Conservation (phyloP, 2,329 filamentous ascomycete genomes). For the Penicillium fuscoglaucum region DNA sequence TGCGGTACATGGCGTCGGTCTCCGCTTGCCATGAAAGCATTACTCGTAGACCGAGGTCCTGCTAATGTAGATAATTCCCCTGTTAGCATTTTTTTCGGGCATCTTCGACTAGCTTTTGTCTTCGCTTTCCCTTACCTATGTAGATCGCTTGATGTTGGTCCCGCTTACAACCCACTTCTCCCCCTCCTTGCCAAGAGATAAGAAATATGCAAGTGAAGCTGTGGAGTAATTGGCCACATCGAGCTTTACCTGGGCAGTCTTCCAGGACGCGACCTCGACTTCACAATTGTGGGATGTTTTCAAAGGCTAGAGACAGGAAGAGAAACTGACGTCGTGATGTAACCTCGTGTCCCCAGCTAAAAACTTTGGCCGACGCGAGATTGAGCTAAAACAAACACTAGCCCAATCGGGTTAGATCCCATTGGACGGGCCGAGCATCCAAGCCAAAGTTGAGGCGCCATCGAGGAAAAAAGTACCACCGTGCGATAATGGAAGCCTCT, state of each 20-base stretch:
- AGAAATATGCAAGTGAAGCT: not conserved
- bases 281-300: not conserved
- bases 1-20: not conserved
- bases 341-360: not conserved
- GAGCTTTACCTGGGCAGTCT: not conserved
- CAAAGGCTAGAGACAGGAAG: not conserved
- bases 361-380: not conserved
- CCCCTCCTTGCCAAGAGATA: not conserved
- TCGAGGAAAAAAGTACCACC: not conserved
- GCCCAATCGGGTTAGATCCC: not conserved
- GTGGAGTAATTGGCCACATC: not conserved
- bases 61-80: not conserved
- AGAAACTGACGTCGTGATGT: not conserved
- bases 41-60: not conserved
- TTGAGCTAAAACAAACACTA: not conserved
- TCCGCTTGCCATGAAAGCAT: not conserved
- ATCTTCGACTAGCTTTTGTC: not conserved
- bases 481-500: not conserved
- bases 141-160: not conserved
- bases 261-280: not conserved
- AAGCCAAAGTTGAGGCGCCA: not conserved
- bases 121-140: not conserved
- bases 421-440: not conserved
- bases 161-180: not conserved
- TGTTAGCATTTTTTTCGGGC: not conserved